A percentile compares a stretch with the other conserved stretches of the same genome.
phyloP scores from a whole-genome alignment of 331 rosid genomes.

The Telfairia occidentalis region DNA sequence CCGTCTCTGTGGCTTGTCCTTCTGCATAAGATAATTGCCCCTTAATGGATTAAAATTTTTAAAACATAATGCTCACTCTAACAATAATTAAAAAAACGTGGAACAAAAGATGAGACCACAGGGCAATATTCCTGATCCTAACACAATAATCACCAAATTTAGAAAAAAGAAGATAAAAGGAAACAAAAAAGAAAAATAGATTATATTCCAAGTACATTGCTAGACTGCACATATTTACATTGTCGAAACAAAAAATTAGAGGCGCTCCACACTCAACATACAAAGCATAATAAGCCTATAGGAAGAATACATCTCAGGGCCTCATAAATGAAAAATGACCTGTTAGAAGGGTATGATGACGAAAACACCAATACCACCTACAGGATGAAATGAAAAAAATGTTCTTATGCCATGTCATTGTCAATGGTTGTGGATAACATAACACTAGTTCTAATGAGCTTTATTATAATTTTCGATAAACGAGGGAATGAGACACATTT shows the following conservation, averaged over 20 bases:
- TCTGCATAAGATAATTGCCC: slow-evolving; percentile 32
- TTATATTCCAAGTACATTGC: not conserved
- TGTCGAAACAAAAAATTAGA: not conserved
- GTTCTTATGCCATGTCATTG: not conserved
- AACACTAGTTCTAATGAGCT: not conserved
- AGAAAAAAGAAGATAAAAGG: not conserved
- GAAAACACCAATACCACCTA: not conserved
- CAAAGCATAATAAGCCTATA: not conserved
- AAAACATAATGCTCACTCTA: not conserved
- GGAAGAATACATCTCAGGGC: not conserved
- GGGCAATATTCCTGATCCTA: not conserved
- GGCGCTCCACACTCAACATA: not conserved
- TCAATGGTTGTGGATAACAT: not conserved
- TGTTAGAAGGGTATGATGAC: not conserved
- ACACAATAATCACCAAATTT: not conserved
- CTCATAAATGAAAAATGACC: not conserved
- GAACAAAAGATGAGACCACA: not conserved
- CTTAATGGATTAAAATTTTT: not conserved
- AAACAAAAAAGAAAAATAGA: not conserved
- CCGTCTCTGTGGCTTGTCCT: slow-evolving; percentile 58
- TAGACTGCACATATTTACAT: not conserved
- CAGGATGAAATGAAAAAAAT: not conserved
- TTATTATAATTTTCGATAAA: not conserved
- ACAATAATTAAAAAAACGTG: not conserved
- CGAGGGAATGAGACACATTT: not conserved